These are phyloP conservation scores for Sphagnum fallax DNA, from an alignment of 228 moss, liverwort and hornwort species.

Conservation along the genomic window DNA sequence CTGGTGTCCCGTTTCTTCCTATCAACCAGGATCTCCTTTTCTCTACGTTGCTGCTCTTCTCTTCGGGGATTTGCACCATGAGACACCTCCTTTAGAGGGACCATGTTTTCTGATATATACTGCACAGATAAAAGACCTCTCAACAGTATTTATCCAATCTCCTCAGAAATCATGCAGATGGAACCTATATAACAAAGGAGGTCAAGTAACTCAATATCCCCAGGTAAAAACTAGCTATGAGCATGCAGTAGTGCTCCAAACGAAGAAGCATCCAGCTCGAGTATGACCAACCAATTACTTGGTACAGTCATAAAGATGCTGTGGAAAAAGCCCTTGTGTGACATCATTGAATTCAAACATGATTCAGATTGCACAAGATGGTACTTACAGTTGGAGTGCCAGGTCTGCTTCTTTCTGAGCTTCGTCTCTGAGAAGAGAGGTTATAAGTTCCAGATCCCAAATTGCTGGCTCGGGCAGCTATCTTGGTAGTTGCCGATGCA, in stretches of 20 bases:
- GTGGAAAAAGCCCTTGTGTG: too few species aligned
- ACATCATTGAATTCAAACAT: too few species aligned
- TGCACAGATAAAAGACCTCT: slow-evolving; percentile 10
- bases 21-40: slow-evolving; percentile 57
- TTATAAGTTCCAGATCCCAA: slow-evolving; percentile 30
- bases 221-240: too few species aligned
- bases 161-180: too few species aligned
- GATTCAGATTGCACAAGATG: too few species aligned
- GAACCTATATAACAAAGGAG: too few species aligned
- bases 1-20: slow-evolving; percentile 62
- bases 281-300: too few species aligned
- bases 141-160: too few species aligned
- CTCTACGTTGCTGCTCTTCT: slow-evolving; percentile 73
- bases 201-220: too few species aligned
- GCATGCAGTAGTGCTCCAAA: too few species aligned
- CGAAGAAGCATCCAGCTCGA: too few species aligned
- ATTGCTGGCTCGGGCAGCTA: slow-evolving; percentile 51
- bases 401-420: slow-evolving; percentile 63
- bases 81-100: slow-evolving; percentile 42
- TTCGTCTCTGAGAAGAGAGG: slow-evolving; percentile 47
- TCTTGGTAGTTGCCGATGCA: slow-evolving; percentile 21
- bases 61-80: slow-evolving; percentile 37
- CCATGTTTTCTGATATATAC: slow-evolving; percentile 32
- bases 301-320: too few species aligned
- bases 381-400: slow-evolving; percentile 49